A percentile compares a stretch with the other conserved stretches of the same genome.
Conservation (phyloP, 2,329 filamentous ascomycete species). For the Diaporthe sp. region DNA sequence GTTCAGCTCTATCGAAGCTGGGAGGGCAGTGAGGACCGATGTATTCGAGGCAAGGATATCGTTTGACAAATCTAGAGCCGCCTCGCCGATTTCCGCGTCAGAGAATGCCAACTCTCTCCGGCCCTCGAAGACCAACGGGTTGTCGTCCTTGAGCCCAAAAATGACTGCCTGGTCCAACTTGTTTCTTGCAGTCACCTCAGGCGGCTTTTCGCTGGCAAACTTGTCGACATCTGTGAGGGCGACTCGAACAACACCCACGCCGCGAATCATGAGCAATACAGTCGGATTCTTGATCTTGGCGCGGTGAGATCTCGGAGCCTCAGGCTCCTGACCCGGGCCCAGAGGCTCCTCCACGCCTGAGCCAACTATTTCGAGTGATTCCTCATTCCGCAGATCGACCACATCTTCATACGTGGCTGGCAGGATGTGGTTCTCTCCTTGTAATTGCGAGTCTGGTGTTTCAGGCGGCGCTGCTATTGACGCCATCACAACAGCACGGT, state of each 20-base stretch:
- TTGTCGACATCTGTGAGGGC: slow-evolving; percentile 71
- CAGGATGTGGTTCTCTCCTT: slow-evolving; percentile 74
- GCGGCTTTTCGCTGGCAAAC: slow-evolving; percentile 70
- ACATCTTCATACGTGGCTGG: slow-evolving; percentile 86
- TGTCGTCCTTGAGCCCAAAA: slow-evolving; percentile 85
- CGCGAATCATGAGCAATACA: slow-evolving; percentile 73
- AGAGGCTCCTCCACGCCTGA: slow-evolving; percentile 75
- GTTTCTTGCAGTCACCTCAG: slow-evolving; percentile 82
- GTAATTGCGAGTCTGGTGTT: slow-evolving; percentile 82
- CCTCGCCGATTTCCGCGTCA: slow-evolving; percentile 78
- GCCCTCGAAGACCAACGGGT: slow-evolving; percentile 87
- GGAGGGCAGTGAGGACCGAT: slow-evolving; percentile 78
- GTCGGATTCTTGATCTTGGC: slow-evolving; percentile 73
- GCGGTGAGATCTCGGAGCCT: slow-evolving; percentile 65
- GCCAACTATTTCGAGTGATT: slow-evolving; percentile 73
- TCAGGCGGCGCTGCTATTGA: slow-evolving; percentile 79
- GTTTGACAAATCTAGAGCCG: slow-evolving; percentile 82
- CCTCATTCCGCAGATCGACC: slow-evolving; percentile 80
- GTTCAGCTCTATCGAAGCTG: slow-evolving; percentile 85
- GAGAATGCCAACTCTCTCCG: slow-evolving; percentile 77
- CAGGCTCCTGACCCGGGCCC: slow-evolving; percentile 51
- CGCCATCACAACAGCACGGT: slow-evolving; percentile 81
- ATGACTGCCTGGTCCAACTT: slow-evolving; percentile 97
- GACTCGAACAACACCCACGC: slow-evolving; percentile 73
- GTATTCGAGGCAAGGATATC: slow-evolving; percentile 86